Conservation (phyloP, 371 early-diverging fungal species). For the Mucor sp. region DNA sequence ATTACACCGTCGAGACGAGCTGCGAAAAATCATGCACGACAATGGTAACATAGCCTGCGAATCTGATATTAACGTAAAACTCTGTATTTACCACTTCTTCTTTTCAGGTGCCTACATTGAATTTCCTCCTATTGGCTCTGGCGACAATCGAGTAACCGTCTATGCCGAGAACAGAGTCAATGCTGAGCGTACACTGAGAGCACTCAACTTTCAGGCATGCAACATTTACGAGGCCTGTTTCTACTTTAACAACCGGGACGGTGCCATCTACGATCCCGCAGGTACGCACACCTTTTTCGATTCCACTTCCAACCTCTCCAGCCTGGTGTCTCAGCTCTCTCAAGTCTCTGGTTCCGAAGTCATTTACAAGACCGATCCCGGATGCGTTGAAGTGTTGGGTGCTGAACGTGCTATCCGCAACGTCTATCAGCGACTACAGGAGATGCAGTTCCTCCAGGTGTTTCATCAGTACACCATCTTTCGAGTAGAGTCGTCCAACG, state of each 20-base stretch:
- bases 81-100: not conserved
- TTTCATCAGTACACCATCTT: slow-evolving; percentile 32
- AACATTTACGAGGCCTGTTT: slow-evolving; percentile 63
- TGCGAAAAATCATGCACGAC: slow-evolving; percentile 73
- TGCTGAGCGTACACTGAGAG: slow-evolving; percentile 70
- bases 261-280: slow-evolving; percentile 28
- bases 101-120: slow-evolving; percentile 52
- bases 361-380: slow-evolving; percentile 46
- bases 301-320: slow-evolving; percentile 38
- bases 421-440: slow-evolving; percentile 57
- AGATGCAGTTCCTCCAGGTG: slow-evolving; percentile 46
- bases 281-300: slow-evolving; percentile 34
- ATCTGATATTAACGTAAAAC: not conserved
- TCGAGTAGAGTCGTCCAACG: slow-evolving; percentile 74
- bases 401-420: slow-evolving; percentile 60
- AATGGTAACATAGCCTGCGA: slow-evolving; percentile 53
- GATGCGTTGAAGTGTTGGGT: slow-evolving; percentile 70
- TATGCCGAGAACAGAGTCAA: slow-evolving; percentile 71
- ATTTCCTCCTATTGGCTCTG: slow-evolving; percentile 68
- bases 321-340: slow-evolving; percentile 52
- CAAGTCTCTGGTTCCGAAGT: slow-evolving; percentile 64
- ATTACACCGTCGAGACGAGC: slow-evolving; percentile 57
- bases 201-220: slow-evolving; percentile 63
- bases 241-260: slow-evolving; percentile 47
- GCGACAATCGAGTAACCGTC: slow-evolving; percentile 52